Percentiles rank a stretch among this genome's conserved stretches.
Conservation (phyloP, 768 basidiomycete species). For the Wakefieldia striispora region DNA sequence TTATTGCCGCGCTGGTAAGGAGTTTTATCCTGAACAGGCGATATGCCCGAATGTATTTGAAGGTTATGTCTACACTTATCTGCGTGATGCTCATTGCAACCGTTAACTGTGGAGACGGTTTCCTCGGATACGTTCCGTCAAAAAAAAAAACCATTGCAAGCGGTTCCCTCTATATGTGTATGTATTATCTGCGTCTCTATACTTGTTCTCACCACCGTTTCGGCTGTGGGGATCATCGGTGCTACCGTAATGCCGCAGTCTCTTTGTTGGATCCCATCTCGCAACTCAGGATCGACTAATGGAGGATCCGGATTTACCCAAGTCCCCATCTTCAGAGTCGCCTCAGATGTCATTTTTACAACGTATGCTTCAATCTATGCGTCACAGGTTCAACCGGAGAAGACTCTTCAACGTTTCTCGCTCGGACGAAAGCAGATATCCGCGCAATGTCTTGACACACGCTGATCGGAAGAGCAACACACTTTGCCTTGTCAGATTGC, state of each 20-base stretch:
- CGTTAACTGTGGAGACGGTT: constrained; percentile 71
- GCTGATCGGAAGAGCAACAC: constrained; percentile 56
- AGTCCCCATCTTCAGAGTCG: not conserved
- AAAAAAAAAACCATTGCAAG: constrained; percentile 55
- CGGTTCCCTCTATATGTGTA: constrained; percentile 66
- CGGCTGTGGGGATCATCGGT: constrained; percentile 71
- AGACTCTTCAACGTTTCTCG: constrained; percentile 25
- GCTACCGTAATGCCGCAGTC: constrained; percentile 92
- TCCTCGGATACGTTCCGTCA: constrained; percentile 76
- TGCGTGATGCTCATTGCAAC: constrained; percentile 75
- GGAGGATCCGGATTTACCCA: constrained; percentile 23
- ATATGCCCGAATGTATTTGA: not conserved
- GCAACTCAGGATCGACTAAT: constrained; percentile 77
- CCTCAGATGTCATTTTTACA: constrained; percentile 23
- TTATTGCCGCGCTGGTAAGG: constrained; percentile 64
- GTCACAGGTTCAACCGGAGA: constrained; percentile 10
- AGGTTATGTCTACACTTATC: constrained; percentile 71
- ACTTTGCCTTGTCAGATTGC: constrained; percentile 53
- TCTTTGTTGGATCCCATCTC: constrained; percentile 86
- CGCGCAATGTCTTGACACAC: constrained; percentile 40
- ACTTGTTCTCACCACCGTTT: constrained; percentile 12
- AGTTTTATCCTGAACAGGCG: not conserved
- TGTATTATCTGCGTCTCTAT: constrained; percentile 9
- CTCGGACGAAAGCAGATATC: constrained; percentile 20
- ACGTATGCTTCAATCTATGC: constrained; percentile 9